Conservation (phyloP, 2,329 filamentous ascomycete species). For the Plectosphaerella plurivora region DNA sequence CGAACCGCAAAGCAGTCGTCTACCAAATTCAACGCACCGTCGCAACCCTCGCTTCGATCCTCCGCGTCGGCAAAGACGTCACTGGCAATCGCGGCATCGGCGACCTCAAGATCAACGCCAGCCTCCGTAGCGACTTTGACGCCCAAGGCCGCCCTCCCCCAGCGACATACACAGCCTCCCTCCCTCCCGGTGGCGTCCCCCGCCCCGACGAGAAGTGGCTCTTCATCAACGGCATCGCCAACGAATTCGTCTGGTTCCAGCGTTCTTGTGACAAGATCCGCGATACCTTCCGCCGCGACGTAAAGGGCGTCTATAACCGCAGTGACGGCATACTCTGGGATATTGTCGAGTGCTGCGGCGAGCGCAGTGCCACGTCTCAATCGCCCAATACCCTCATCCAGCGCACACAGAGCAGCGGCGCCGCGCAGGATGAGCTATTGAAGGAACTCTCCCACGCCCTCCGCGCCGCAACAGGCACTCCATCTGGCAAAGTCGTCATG, state of each 20-base stretch:
- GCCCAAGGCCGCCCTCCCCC: background rate
- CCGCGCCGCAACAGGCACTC: background rate
- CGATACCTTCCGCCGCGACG: constrained; percentile 6
- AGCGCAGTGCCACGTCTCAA: background rate
- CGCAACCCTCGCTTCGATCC: background rate
- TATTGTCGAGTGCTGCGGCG: constrained; percentile 7
- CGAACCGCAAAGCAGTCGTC: background rate
- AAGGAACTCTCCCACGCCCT: constrained; percentile 1
- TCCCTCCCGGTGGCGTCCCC: background rate
- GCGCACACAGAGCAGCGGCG: constrained; percentile 3
- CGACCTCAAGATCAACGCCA: background rate
- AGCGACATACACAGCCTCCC: background rate
- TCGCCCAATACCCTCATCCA: constrained; percentile 2
- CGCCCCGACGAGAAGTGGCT: constrained; percentile 1
- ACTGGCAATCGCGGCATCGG: background rate
- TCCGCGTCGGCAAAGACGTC: background rate
- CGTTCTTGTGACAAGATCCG: constrained; percentile 6
- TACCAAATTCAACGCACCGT: constrained; percentile 1
- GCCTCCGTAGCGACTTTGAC: constrained; percentile 2
- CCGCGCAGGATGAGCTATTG: constrained; percentile 1
- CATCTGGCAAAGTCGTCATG: constrained; percentile 4
- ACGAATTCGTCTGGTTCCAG: constrained; percentile 1
- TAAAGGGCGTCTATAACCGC: constrained; percentile 10
- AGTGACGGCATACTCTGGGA: constrained; percentile 12
- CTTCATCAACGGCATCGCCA: constrained; percentile 3